Conservation (phyloP, 192 early-diverging fungal species). For the Backusella circina region DNA sequence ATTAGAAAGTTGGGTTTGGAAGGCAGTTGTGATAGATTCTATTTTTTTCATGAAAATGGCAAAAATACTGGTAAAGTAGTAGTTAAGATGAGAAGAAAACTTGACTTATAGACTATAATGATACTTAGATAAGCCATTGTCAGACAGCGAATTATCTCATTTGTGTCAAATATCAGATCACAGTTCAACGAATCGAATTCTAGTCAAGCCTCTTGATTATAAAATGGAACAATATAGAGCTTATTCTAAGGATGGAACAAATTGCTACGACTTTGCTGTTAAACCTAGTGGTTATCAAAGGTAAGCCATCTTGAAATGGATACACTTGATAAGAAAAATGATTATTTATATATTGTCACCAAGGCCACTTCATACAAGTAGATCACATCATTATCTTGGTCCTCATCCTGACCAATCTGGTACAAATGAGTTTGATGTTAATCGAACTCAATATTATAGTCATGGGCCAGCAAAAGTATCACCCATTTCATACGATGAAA, state of each 20-base stretch:
- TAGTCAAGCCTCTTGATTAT: slow-evolving; percentile 10
- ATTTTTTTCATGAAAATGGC: slow-evolving; percentile 27
- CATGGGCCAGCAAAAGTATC: not conserved
- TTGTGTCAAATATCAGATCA: slow-evolving; percentile 17
- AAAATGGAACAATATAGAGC: not conserved
- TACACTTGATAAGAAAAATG: not conserved
- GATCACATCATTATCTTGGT: not conserved
- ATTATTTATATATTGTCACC: not conserved
- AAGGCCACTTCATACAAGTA: not conserved
- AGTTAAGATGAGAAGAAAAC: not conserved
- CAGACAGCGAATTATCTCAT: slow-evolving; percentile 13
- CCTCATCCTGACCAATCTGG: not conserved
- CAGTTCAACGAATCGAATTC: slow-evolving; percentile 8
- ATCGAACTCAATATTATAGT: not conserved
- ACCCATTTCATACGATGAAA: not conserved
- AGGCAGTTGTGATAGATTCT: slow-evolving; percentile 18
- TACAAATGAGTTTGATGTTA: not conserved
- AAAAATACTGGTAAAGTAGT: not conserved
- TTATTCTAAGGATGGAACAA: slow-evolving; percentile 4
- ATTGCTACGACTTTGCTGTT: slow-evolving; percentile 7
- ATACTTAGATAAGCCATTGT: slow-evolving; percentile 3
- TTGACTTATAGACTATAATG: not conserved
- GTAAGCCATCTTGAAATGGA: not conserved
- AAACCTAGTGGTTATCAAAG: slow-evolving; percentile 2
- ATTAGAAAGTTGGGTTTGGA: slow-evolving; percentile 20